Base-by-base conservation (phyloP, 108 stramenopile genomes). In the Aurantiochytrium sp. region DNA sequence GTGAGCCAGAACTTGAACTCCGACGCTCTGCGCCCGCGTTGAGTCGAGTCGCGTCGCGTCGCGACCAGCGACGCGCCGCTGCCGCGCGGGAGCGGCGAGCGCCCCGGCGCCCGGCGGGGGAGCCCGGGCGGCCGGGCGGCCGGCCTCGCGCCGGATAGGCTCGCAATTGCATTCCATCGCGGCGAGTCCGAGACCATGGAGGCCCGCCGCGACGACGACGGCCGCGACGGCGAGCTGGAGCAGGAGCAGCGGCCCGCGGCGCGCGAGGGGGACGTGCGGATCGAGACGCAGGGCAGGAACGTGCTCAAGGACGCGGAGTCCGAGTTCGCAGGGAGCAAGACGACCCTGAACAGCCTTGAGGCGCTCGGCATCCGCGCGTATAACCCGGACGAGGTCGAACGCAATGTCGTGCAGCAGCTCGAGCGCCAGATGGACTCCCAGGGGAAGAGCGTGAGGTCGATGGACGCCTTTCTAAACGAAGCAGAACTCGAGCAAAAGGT, bases 361-460 rank as follows among this genome's bases (percentile, higher is more conserved):
- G 42, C 39, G 36, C 45, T 81, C 27, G 73, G 73, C 15, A 48
- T 81, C 12, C 73, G 73, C 42, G 73, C 73, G 10, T 81, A 81
- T 2, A 81, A 81, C 45, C 73, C 73, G 17, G 73, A 41, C 73
- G 73, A 81, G 73, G 39, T 81, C 19, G 73, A 81, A 81, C 73
- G 73, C 45, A 81, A 81, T 48, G 73, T 81, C 24, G 73, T 48
- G 73, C 42, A 41, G 73, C 73, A 81, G 39, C 73, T 81, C 6
- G 73, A 81, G 42, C 42, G 42, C 45, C 73, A 81, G 24, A 81
- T 81, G 73, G 73, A 81, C 42, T 12, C 39, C 6, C 12, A 48
- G 42, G 42, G 73, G 1, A 6, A 65, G 59, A 48, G 39, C 27
- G 45, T 81, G 1, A 41, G 19, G 39, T 12, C 39, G 39, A 6